A percentile compares a stretch with the other conserved stretches of the same genome.
phyloP scores from a whole-genome alignment of 441 rosid species.

The Cnidoscolus chayamansa region DNA sequence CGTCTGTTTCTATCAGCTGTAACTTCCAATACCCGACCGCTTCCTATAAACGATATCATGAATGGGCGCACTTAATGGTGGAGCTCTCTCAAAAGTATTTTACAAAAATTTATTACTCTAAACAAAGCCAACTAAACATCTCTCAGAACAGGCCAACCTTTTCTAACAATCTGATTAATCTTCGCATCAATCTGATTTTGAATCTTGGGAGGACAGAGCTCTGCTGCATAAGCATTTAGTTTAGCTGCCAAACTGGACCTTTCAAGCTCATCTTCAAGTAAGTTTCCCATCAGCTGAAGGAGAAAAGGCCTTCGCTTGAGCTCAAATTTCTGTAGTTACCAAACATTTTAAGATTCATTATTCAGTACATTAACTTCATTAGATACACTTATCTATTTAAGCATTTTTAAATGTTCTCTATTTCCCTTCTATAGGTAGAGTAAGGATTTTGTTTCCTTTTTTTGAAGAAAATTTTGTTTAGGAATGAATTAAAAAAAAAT shows the following conservation, averaged over 20 bases:
- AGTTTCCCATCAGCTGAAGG: slow-evolving; percentile 74
- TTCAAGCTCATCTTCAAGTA: slow-evolving; percentile 75
- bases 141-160: slow-evolving; percentile 76
- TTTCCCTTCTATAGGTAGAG: background rate
- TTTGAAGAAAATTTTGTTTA: no score
- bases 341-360: slow-evolving; percentile 5
- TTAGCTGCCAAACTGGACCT: slow-evolving; percentile 65
- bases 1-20: background rate
- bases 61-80: background rate
- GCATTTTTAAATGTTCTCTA: background rate
- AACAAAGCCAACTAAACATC: slow-evolving; percentile 30
- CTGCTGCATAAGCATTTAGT: slow-evolving; percentile 76
- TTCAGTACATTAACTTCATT: background rate
- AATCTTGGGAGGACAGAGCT: slow-evolving; percentile 57
- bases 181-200: slow-evolving; percentile 61
- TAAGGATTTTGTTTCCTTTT: no score
- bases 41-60: background rate
- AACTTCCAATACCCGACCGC: background rate
- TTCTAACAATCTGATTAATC: slow-evolving; percentile 63
- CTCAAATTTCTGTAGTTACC: slow-evolving; percentile 67
- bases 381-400: background rate
- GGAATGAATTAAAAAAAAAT: no score
- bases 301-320: slow-evolving; percentile 70
- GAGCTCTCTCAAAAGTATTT: slow-evolving; percentile 2
- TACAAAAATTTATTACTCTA: background rate